Base-by-base conservation (phyloP, 805 yeast species). In the Hanseniaspora lindneri region DNA sequence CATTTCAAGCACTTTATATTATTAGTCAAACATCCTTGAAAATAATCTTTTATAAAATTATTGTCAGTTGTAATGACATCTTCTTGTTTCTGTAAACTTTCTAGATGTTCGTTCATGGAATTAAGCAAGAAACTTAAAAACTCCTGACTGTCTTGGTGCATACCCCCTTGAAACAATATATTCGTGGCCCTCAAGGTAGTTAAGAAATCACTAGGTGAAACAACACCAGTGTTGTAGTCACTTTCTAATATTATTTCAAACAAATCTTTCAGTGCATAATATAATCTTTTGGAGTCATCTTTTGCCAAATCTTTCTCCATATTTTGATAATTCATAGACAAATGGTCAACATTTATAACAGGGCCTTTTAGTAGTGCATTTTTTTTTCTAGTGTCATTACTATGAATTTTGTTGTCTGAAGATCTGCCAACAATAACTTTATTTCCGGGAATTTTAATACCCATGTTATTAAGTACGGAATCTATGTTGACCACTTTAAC, bases 141-240 rank as follows among this genome's bases (percentile, higher is more conserved):
- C 65, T 92, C 98, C 64, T 92, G 98, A 4, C 97, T 96, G 68
- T 92, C 98, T 61, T 92, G 98, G 62, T 92, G 98, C 95, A 87
- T 88, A 37, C 83, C 79, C 50, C 86, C 80, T 53, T 95, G 71
- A 63, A 92, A 92, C 57, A 89, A 67, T 56, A 79, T 83, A 60
- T 89, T 92, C 54, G 84, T 88, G 50, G 74, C 74, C 61, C 86
- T 89, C 48, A 89, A 68, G 47, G 80, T 80, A 40, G 77, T 80
- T 39, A 92, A 75, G 42, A 92, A 73, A 55, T 75, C 73, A 25
- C 71, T 67, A 0, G 97, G 96, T 1, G 95, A 83, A 0, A 86
- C 88, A 1, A 92, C 84, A 4, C 97, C 97, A 1, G 75, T 77
- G 19, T 73, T 69, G 4, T 81, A 71, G 44, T 67, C 66, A 60